Evolutionary conservation across 2,329 filamentous ascomycete species (phyloP).

Genomic region (Pseudopyricularia javanii): DNA sequence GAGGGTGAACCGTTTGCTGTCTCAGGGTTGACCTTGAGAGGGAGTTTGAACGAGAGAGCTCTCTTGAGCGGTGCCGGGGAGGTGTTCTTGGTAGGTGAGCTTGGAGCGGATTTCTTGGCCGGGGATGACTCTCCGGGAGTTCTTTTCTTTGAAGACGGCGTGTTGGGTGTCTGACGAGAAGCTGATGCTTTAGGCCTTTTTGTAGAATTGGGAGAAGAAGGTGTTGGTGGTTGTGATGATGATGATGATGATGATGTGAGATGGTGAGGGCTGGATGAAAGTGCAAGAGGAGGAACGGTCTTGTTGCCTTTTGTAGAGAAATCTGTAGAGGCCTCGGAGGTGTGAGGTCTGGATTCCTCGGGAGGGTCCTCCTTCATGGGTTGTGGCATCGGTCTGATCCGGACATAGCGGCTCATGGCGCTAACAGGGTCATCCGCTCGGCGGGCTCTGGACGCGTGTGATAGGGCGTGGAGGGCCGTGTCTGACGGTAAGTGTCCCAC

Average conservation of each 20-base stretch:
- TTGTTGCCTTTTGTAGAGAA: background rate
- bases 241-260: background rate
- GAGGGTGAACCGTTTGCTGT: background rate
- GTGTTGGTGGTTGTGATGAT: background rate
- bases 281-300: background rate
- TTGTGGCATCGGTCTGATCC: too few relatives aligned
- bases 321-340: background rate
- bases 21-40: background rate
- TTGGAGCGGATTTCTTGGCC: background rate
- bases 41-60: slow-evolving; percentile 1
- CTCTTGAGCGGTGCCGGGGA: background rate
- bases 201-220: background rate
- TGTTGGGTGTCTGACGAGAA: background rate
- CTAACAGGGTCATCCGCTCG: too few relatives aligned
- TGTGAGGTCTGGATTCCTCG: too few relatives aligned
- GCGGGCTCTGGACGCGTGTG: too few relatives aligned
- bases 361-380: too few relatives aligned
- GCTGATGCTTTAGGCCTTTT: background rate
- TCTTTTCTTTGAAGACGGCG: background rate
- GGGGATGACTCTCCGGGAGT: background rate
- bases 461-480: too few relatives aligned
- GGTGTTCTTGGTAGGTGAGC: background rate
- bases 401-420: too few relatives aligned
- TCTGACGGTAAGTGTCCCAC: too few relatives aligned
- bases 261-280: background rate